Evolutionary conservation across 192 early-diverging fungal genomes (phyloP), one percentile per base, ranked within the genome.

Genomic region (Linnemannia zychae): DNA sequence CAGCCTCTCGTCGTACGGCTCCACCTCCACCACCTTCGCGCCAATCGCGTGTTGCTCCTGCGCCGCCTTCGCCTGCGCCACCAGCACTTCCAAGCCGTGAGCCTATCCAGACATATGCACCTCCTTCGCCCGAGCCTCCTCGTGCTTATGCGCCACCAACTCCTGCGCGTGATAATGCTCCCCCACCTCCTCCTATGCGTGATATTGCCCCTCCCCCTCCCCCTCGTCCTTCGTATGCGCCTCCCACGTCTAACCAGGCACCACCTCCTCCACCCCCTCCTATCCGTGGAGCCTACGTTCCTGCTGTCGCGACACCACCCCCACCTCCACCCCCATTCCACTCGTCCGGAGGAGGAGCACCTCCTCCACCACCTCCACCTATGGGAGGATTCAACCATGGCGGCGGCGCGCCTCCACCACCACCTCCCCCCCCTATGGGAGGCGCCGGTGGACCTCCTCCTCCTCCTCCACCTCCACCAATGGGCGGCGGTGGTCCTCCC

Each of bases 341-440:
- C 16, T 52, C 60, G 4, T 65, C 70, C 15, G 71, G 66, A 20
- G 52, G 66, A 20, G 63, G 63, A 37, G 24, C 84, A 36, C 74
- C 87, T 53, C 85, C 88, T 15, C 89, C 89, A 13, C 89, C 89
- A 33, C 85, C 88, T 18, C 91, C 89, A 48, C 89, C 88, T 31
- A 74, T 80, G 34, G 75, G 76, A 18, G 72, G 81, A 80, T 75
- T 72, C 72, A 67, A 33, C 38, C 48, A 69, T 38, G 74, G 73
- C 28, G 44, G 66, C 13, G 71, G 46, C 33, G 31, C 75, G 7
- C 79, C 68, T 22, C 79, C 79, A 15, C 72, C 71, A 9, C 82
- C 86, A 2, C 89, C 89, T 57, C 89, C 89, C 22, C 87, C 88
- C 20, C 87, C 81, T 34, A 69, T 76, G 60, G 38, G 37, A 4